Percentiles rank a stretch among this genome's conserved stretches.
These are phyloP conservation scores for Hibiscus trionum DNA, from an alignment of 345 rosid genomes.

Conservation along the genomic window DNA sequence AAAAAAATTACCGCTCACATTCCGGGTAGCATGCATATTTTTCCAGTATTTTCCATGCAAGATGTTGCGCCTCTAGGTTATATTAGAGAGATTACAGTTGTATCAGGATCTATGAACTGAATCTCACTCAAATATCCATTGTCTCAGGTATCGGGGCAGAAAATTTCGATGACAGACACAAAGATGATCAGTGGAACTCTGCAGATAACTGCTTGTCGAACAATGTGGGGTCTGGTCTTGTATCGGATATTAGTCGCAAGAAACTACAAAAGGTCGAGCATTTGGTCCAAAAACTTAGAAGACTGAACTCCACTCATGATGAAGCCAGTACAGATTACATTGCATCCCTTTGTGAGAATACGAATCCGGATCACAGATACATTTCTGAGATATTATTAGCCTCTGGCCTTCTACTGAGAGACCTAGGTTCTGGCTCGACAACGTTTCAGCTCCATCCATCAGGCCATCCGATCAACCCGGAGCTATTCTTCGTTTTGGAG, in stretches of 20 bases:
- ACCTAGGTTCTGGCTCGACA: constrained; percentile 53
- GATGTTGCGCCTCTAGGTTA: neutral
- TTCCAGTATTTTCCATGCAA: neutral
- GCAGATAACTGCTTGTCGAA: constrained; percentile 31
- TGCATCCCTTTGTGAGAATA: constrained; percentile 82
- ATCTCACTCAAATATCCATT: constrained; percentile 27
- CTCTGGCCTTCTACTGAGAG: constrained; percentile 85
- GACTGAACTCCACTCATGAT: constrained; percentile 76
- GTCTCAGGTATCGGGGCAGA: constrained; percentile 32
- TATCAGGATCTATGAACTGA: neutral
- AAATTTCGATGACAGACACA: constrained; percentile 22
- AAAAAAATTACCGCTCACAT: neutral
- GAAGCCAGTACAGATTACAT: constrained; percentile 89
- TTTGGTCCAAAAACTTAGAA: constrained; percentile 30
- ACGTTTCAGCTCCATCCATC: constrained; percentile 78
- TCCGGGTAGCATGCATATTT: neutral
- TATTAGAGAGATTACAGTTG: neutral
- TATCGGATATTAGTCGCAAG: constrained; percentile 65
- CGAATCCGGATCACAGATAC: constrained; percentile 86
- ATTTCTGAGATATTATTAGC: constrained; percentile 89
- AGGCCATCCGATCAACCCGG: constrained; percentile 86
- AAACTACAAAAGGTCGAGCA: constrained; percentile 62
- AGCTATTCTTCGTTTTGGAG: constrained; percentile 81
- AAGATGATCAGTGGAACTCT: constrained; percentile 43
- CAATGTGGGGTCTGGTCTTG: constrained; percentile 28